Percentiles rank a stretch among this genome's conserved stretches.
Conservation (phyloP, 2,329 filamentous ascomycete genomes). For the Sporothrix protearum region DNA sequence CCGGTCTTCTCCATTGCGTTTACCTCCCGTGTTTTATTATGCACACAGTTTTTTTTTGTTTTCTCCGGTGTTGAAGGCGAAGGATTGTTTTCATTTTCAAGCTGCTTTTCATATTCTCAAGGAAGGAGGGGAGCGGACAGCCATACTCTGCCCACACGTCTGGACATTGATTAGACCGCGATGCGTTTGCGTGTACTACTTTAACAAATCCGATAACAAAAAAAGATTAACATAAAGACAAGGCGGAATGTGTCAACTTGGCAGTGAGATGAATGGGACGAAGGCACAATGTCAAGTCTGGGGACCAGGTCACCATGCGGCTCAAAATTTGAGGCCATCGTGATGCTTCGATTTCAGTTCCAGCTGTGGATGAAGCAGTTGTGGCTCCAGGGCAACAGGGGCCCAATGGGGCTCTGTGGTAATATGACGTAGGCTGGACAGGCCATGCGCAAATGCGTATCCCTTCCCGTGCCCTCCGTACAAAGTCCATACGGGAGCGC, state of each 20-base stretch:
- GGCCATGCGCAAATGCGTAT: background rate
- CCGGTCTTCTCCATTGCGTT: background rate
- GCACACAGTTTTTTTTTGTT: conserved; percentile 1
- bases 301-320: background rate
- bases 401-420: background rate
- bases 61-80: conserved; percentile 4
- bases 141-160: background rate
- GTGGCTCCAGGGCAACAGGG: background rate
- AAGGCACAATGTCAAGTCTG: background rate
- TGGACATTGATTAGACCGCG: conserved; percentile 9
- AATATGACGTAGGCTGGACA: conserved; percentile 9
- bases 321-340: background rate
- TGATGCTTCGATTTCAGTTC: background rate
- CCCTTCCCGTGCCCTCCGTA: background rate
- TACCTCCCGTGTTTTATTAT: background rate
- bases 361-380: background rate
- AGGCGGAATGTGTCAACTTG: background rate
- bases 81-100: background rate
- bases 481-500: background rate
- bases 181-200: conserved; percentile 8
- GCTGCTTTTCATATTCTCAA: background rate
- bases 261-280: background rate
- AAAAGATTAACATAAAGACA: background rate
- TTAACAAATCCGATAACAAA: background rate
- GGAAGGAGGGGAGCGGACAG: background rate